Base-by-base conservation (phyloP, 345 rosid genomes). In the Sonneratia caseolaris region DNA sequence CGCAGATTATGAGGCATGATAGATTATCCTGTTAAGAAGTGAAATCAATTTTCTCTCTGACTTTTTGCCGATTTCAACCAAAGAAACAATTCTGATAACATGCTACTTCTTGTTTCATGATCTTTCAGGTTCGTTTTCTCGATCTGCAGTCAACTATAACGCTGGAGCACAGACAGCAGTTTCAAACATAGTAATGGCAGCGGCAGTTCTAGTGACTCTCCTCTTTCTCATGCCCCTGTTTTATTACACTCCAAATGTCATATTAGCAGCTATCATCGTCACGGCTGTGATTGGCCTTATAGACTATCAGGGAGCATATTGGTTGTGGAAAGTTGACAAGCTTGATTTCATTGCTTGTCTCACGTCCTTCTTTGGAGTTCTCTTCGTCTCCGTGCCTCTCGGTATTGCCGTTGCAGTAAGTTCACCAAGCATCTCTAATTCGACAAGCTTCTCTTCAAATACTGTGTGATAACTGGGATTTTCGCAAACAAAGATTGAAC, bases 211-310 rank as follows among this genome's bases (percentile, higher is more conserved):
- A 38, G 87, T 92, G 73, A 96, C 99, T 7, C 85, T 96, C 65
- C 75, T 92, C 74, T 96, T 96, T 72, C 87, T 96, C 51, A 96
- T 91, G 98, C 97, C 99, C 22, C 84, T 96, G 47, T 92, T 96
- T 76, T 78, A 96, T 57, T 96, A 91, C 86, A 92, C 99, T 15
- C 98, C 99, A 48, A 88, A 88, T 70, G 81, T 89, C 74, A 89
- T 96, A 83, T 68, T 96, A 72, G 97, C 83, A 22, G 98, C 94
- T 61, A 96, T 96, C 79, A 96, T 96, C 76, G 76, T 92, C 75
- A 87, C 99, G 4, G 98, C 99, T 22, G 97, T 92, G 75, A 85
- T 88, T 27, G 99, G 98, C 13, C 91, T 96, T 43, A 89, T 96
- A 8, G 97, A 96, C 76, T 88, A 86, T 76, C 84, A 77, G 72